Conservation (phyloP, 192 early-diverging fungal genomes). For the Coemansia sp. region DNA sequence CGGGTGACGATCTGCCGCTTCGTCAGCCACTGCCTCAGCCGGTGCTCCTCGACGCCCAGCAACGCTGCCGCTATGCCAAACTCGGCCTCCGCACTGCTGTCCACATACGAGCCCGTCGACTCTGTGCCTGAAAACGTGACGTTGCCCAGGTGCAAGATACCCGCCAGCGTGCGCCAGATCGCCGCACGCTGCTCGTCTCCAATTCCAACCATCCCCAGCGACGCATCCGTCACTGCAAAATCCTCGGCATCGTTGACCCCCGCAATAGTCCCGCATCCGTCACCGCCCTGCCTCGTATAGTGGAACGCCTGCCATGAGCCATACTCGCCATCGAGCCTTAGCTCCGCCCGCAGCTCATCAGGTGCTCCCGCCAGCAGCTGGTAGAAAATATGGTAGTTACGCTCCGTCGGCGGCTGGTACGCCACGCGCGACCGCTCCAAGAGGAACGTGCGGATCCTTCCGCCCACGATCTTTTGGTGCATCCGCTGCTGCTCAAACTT, state of each 20-base stretch:
- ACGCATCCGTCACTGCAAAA: constrained; percentile 68
- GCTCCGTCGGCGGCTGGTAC: constrained; percentile 65
- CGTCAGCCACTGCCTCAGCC: constrained; percentile 82
- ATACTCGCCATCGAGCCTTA: constrained; percentile 69
- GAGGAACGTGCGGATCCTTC: constrained; percentile 82
- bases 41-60: constrained; percentile 74
- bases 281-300: constrained; percentile 54
- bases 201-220: constrained; percentile 88
- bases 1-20: constrained; percentile 82
- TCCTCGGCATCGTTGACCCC: constrained; percentile 65
- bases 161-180: constrained; percentile 85
- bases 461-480: constrained; percentile 77
- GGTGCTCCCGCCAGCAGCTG: constrained; percentile 84
- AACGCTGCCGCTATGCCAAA: constrained; percentile 79
- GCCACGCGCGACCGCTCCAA: constrained; percentile 88
- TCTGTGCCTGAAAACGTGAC: constrained; percentile 66
- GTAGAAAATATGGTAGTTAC: constrained; percentile 98
- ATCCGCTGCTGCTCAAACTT: constrained; percentile 78
- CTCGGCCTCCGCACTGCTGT: constrained; percentile 66
- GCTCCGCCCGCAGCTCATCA: constrained; percentile 69
- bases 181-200: constrained; percentile 72
- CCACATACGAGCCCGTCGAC: constrained; percentile 64
- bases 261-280: constrained; percentile 48
- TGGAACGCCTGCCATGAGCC: constrained; percentile 61
- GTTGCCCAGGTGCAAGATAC: constrained; percentile 90